Evolutionary conservation across 495 filamentous ascomycete species (phyloP).

Genomic region (Aspergillus sclerotioniger): DNA sequence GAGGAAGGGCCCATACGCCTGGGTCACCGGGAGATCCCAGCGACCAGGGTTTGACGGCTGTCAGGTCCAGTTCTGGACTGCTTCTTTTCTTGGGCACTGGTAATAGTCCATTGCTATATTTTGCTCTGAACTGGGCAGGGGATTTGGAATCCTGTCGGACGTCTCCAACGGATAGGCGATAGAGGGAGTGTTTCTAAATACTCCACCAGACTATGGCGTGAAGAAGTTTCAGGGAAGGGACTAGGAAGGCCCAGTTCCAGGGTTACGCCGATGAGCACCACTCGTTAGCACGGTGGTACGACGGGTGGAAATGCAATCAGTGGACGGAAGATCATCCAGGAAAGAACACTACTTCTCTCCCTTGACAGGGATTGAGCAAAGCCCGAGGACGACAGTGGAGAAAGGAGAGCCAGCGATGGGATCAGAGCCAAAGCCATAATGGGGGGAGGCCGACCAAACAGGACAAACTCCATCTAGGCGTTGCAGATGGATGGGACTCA

Average conservation of each 20-base stretch:
- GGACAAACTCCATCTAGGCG: background rate
- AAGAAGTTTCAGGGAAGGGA: constrained; percentile 9
- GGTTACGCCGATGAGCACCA: background rate
- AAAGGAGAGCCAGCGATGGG: background rate
- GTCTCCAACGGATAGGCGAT: constrained; percentile 17
- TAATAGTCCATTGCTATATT: constrained; percentile 5
- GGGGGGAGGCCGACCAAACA: background rate
- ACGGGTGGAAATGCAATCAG: background rate
- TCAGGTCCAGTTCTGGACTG: constrained; percentile 29
- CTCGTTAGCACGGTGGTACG: background rate
- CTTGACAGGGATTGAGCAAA: background rate
- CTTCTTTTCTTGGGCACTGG: constrained; percentile 10
- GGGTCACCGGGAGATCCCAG: constrained; percentile 34
- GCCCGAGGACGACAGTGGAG: constrained; percentile 1
- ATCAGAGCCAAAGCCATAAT: background rate
- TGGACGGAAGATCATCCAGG: background rate
- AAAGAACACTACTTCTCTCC: background rate
- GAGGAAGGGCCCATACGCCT: constrained; percentile 32
- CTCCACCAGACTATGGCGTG: constrained; percentile 6
- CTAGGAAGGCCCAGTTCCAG: background rate
- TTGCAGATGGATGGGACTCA: background rate
- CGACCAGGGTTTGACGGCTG: constrained; percentile 38
- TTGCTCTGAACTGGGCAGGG: background rate
- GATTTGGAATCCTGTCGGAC: constrained; percentile 21
- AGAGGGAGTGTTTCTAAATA: constrained; percentile 7